Evolutionary conservation across 2,329 filamentous ascomycete genomes (phyloP).

Genomic region (Diaporthe ilicicola): DNA sequence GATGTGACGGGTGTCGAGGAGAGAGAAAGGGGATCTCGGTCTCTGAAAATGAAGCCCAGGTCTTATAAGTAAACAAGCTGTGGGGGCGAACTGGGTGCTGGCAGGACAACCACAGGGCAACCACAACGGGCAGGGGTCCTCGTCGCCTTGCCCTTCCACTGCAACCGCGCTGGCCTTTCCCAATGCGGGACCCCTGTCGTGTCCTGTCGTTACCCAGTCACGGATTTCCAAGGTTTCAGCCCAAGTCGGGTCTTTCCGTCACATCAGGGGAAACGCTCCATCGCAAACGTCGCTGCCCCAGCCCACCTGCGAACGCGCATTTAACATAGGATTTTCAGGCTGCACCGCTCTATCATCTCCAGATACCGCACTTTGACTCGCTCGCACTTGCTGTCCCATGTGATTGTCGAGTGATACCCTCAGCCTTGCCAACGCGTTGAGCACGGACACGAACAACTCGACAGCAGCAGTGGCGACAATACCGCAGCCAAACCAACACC

Average conservation of each 20-base stretch:
- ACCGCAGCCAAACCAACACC: not conserved
- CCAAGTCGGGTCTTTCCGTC: slow-evolving; percentile 26
- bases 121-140: not conserved
- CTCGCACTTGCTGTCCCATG: not conserved
- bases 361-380: not conserved
- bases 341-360: not conserved
- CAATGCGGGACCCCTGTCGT: not conserved
- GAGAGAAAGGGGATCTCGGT: not conserved
- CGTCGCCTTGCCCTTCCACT: not conserved
- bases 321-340: not conserved
- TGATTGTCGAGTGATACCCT: not conserved
- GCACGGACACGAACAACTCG: not conserved
- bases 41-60: not conserved
- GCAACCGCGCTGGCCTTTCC: slow-evolving; percentile 38
- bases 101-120: slow-evolving; percentile 47
- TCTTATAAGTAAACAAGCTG: slow-evolving; percentile 24
- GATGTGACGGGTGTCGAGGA: slow-evolving; percentile 30
- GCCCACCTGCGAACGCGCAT: not conserved
- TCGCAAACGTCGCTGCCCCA: slow-evolving; percentile 11
- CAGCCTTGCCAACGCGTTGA: slow-evolving; percentile 3
- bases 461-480: not conserved
- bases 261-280: slow-evolving; percentile 20
- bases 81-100: slow-evolving; percentile 36
- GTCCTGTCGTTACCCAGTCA: slow-evolving; percentile 23
- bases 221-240: slow-evolving; percentile 26